Percentiles rank a stretch among this genome's conserved stretches.
Conservation (phyloP, 768 basidiomycete species). For the Psilocybe azurescens region DNA sequence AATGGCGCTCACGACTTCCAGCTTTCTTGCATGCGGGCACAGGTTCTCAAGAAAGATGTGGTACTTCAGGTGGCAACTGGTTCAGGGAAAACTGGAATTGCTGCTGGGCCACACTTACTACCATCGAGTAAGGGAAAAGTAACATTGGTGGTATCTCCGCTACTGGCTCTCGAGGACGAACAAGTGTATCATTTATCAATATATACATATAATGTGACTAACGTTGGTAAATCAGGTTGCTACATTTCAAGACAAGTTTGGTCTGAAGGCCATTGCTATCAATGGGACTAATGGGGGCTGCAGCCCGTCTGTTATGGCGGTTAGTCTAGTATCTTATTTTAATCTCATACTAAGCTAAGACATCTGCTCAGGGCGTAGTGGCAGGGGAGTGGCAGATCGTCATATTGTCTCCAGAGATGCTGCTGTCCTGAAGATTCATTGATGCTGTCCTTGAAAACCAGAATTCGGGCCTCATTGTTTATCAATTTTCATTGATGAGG, state of each 20-base stretch:
- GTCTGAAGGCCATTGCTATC: conserved; percentile 33
- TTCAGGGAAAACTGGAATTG: conserved; percentile 43
- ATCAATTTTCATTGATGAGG: conserved; percentile 39
- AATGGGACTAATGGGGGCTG: conserved; percentile 36
- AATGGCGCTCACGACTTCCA: conserved; percentile 31
- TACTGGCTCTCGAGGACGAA: conserved; percentile 43
- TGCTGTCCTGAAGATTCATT: conserved; percentile 33
- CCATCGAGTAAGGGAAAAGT: conserved; percentile 26
- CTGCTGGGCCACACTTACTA: conserved; percentile 41
- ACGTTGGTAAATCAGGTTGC: too few species aligned
- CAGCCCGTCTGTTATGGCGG: conserved; percentile 27
- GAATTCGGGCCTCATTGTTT: conserved; percentile 25
- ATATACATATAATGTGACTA: too few species aligned
- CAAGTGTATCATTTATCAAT: conserved; percentile 13
- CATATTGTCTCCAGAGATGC: conserved; percentile 39
- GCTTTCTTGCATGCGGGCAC: conserved; percentile 30
- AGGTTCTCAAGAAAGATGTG: conserved; percentile 34
- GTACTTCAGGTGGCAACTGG: conserved; percentile 44
- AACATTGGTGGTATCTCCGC: conserved; percentile 42
- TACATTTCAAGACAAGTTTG: conserved; percentile 37
- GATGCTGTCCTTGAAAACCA: conserved; percentile 30
- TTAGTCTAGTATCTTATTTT: too few species aligned
- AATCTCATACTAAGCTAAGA: too few species aligned
- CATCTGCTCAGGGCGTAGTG: too few species aligned
- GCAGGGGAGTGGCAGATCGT: conserved; percentile 32